These are phyloP conservation scores for Diaporthe ilicicola DNA, from an alignment of 2,329 filamentous ascomycete genomes.

Conservation along the genomic window DNA sequence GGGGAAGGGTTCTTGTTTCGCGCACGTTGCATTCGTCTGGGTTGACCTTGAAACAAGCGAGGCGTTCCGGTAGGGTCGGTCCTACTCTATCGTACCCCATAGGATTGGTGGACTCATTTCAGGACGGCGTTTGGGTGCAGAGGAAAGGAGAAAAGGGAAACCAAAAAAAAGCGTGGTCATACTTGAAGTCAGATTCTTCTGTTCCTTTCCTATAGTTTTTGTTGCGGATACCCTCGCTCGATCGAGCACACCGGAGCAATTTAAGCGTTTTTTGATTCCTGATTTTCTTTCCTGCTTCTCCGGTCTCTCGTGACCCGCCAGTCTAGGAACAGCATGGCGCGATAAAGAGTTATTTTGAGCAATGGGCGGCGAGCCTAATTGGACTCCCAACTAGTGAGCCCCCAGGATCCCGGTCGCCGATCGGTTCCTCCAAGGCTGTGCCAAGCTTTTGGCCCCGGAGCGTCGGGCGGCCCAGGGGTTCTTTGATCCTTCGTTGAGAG, in stretches of 20 bases:
- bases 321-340: not conserved
- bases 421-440: conserved; percentile 15
- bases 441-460: conserved; percentile 16
- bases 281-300: not conserved
- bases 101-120: not conserved
- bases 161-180: not conserved
- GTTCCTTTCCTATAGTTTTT: not conserved
- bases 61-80: conserved; percentile 10
- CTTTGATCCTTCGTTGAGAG: not conserved
- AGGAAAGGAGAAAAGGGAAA: not conserved
- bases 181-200: not conserved
- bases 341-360: conserved; percentile 19
- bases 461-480: not conserved
- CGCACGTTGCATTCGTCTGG: conserved; percentile 17
- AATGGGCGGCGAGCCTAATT: not conserved
- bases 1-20: not conserved
- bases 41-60: conserved; percentile 17
- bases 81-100: not conserved
- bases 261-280: not conserved
- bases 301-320: not conserved
- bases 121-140: conserved; percentile 1
- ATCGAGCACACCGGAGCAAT: not conserved
- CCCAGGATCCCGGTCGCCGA: not conserved
- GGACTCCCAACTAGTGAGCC: not conserved
- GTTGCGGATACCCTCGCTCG: conserved; percentile 11